Percentiles rank a stretch among this genome's conserved stretches.
These are phyloP conservation scores for Chrysosporium keratinophilum DNA, from an alignment of 2,329 filamentous ascomycete genomes.

Conservation along the genomic window DNA sequence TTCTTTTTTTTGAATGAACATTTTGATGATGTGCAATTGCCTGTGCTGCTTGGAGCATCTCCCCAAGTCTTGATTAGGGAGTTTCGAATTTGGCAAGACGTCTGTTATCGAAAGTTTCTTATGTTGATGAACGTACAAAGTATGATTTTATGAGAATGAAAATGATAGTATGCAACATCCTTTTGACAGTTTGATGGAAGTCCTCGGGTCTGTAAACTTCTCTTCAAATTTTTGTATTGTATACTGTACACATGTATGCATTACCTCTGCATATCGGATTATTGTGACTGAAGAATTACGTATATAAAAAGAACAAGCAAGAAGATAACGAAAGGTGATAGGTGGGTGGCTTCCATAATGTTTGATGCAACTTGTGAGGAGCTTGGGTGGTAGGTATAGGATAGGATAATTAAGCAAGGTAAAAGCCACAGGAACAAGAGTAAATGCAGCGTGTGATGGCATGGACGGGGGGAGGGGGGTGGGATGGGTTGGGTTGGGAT, in stretches of 20 bases:
- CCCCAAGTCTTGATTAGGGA: no score
- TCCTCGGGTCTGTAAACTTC: no score
- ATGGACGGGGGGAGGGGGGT: not conserved
- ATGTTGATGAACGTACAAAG: no score
- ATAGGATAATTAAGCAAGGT: not conserved
- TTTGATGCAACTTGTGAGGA: not conserved
- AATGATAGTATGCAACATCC: no score
- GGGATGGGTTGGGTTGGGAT: not conserved
- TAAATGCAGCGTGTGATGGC: not conserved
- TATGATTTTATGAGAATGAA: no score
- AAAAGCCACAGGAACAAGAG: not conserved
- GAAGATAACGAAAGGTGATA: not conserved
- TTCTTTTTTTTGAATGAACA: no score
- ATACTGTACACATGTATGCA: constrained; percentile 1
- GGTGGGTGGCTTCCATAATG: not conserved
- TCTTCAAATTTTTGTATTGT: not conserved
- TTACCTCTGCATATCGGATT: not conserved
- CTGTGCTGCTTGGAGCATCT: no score
- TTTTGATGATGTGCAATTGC: no score
- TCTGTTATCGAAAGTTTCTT: no score
- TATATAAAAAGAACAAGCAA: not conserved
- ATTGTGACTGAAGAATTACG: not conserved
- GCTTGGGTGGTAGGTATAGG: not conserved
- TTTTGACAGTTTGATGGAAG: no score
- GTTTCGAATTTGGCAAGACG: no score